These are phyloP conservation scores for Cladophialophora immunda DNA, from an alignment of 2,329 filamentous ascomycete genomes.

Conservation along the genomic window DNA sequence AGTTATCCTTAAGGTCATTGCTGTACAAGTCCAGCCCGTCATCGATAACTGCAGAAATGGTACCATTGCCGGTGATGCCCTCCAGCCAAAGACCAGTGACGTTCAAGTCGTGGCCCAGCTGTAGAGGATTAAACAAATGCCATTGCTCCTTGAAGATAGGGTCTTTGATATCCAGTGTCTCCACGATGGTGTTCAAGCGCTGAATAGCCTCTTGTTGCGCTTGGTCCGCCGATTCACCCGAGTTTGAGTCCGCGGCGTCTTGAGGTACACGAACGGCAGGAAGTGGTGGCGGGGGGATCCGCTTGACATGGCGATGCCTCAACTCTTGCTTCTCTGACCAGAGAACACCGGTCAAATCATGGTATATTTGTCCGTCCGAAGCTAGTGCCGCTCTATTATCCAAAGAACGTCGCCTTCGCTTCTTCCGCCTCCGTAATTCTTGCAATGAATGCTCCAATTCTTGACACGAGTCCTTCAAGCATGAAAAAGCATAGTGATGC, in stretches of 20 bases:
- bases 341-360: slow-evolving; percentile 76
- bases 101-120: slow-evolving; percentile 90
- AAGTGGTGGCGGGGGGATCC: slow-evolving; percentile 52
- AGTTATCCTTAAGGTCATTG: slow-evolving; percentile 89
- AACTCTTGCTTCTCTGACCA: slow-evolving; percentile 81
- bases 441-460: slow-evolving; percentile 61
- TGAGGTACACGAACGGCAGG: slow-evolving; percentile 36
- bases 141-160: slow-evolving; percentile 95
- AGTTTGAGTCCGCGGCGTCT: slow-evolving; percentile 10
- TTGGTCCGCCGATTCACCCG: slow-evolving; percentile 33
- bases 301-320: slow-evolving; percentile 69
- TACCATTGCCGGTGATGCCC: slow-evolving; percentile 87
- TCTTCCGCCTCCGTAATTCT: slow-evolving; percentile 61
- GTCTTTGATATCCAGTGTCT: slow-evolving; percentile 77
- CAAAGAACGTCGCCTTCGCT: slow-evolving; percentile 22
- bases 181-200: slow-evolving; percentile 68
- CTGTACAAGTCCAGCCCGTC: slow-evolving; percentile 97
- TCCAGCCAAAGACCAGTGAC: slow-evolving; percentile 93
- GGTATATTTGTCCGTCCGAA: slow-evolving; percentile 39
- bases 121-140: slow-evolving; percentile 87
- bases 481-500: slow-evolving; percentile 85
- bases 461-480: slow-evolving; percentile 66
- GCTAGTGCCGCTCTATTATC: background rate
- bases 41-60: slow-evolving; percentile 92
- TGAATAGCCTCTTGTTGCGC: slow-evolving; percentile 60